Conservation (phyloP, 768 basidiomycete genomes). For the Agrocybe praecox region DNA sequence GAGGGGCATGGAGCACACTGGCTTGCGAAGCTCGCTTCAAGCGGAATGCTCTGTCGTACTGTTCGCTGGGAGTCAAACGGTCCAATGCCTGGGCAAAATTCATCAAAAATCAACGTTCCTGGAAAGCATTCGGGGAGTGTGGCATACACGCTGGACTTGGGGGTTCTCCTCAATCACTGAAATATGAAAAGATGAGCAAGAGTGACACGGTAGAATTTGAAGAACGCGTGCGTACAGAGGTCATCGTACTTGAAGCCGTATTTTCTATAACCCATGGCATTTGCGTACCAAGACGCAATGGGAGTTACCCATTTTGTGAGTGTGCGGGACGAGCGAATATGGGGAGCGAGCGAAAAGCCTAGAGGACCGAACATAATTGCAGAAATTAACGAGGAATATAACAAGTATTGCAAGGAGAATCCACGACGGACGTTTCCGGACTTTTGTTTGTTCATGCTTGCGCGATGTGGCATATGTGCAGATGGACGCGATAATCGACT, state of each 20-base stretch:
- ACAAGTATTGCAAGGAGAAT: slow-evolving; percentile 3
- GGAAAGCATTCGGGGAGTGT: not conserved
- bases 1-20: slow-evolving; percentile 74
- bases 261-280: slow-evolving; percentile 80
- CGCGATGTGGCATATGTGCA: slow-evolving; percentile 30
- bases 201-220: slow-evolving; percentile 10
- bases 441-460: slow-evolving; percentile 48
- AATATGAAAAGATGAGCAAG: slow-evolving; percentile 6
- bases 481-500: slow-evolving; percentile 35
- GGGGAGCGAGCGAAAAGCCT: slow-evolving; percentile 75
- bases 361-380: slow-evolving; percentile 60
- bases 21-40: slow-evolving; percentile 83
- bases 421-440: slow-evolving; percentile 40
- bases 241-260: slow-evolving; percentile 95
- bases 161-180: slow-evolving; percentile 75
- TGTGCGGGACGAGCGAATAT: slow-evolving; percentile 67
- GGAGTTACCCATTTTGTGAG: slow-evolving; percentile 74
- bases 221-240: slow-evolving; percentile 71
- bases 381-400: slow-evolving; percentile 12
- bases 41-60: slow-evolving; percentile 91
- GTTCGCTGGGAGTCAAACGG: slow-evolving; percentile 78
- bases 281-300: slow-evolving; percentile 80
- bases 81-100: slow-evolving; percentile 65
- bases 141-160: slow-evolving; percentile 75
- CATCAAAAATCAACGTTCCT: not conserved